phyloP scores from a whole-genome alignment of 148 eudicot species.

The Spergularia marina region DNA sequence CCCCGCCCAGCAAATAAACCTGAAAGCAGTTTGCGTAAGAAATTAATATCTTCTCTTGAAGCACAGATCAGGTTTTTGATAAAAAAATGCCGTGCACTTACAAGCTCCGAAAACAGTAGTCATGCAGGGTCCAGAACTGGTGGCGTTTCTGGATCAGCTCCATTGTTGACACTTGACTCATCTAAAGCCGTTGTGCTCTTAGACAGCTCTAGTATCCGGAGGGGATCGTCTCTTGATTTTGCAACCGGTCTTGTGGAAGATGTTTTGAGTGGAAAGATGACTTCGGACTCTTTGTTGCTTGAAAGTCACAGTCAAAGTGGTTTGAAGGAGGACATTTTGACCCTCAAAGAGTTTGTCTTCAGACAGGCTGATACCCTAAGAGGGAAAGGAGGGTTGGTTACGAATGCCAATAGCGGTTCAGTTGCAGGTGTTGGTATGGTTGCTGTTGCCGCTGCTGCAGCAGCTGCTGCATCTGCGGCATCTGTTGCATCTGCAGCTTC shows the following conservation, averaged over 20 bases:
- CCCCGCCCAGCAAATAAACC: conserved; percentile 68
- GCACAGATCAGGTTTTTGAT: conserved; percentile 83
- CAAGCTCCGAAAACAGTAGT: conserved; percentile 52
- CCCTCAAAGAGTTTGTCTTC: conserved; percentile 74
- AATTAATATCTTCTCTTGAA: conserved; percentile 79
- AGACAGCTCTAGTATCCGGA: conserved; percentile 50
- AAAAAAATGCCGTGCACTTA: conserved; percentile 78
- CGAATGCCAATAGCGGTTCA: conserved; percentile 58
- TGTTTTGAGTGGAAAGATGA: conserved; percentile 71
- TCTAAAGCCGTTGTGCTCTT: conserved; percentile 75
- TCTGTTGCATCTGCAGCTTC: conserved; percentile 73
- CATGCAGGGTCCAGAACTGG: conserved; percentile 68
- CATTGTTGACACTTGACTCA: conserved; percentile 82
- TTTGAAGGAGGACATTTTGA: conserved; percentile 62
- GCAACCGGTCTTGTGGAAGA: conserved; percentile 74
- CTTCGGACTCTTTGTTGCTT: conserved; percentile 74
- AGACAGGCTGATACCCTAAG: conserved; percentile 80
- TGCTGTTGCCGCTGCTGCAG: conserved; percentile 92
- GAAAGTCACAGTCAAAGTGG: conserved; percentile 66
- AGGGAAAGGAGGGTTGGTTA: conserved; percentile 65
- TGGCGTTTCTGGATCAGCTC: conserved; percentile 50
- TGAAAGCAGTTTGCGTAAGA: conserved; percentile 69
- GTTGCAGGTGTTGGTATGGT: conserved; percentile 79
- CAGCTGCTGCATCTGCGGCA: conserved; percentile 68
- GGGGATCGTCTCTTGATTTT: conserved; percentile 73